These are phyloP conservation scores for Neofusicoccum sp. DNA, from an alignment of 2,329 filamentous ascomycete genomes.

Conservation along the genomic window DNA sequence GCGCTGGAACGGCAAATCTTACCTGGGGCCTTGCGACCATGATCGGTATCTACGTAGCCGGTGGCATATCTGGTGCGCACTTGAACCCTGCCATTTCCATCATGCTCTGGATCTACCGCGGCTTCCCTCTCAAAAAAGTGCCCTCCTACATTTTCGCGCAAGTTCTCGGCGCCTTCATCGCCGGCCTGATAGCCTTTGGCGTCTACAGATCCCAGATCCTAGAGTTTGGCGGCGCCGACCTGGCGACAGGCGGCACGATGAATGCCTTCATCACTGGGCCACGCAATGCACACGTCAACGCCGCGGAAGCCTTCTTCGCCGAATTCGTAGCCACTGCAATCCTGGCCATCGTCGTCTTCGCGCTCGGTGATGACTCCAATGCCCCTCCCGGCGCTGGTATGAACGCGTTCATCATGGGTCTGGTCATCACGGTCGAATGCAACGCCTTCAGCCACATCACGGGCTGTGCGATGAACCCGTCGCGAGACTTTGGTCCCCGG, in stretches of 20 bases:
- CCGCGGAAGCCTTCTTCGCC: constrained; percentile 39
- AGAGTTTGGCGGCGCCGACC: constrained; percentile 23
- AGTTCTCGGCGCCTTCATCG: constrained; percentile 39
- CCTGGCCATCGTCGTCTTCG: constrained; percentile 36
- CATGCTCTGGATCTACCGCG: constrained; percentile 39
- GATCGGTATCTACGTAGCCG: constrained; percentile 50
- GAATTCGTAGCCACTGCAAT: constrained; percentile 40
- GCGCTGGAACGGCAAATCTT: constrained; percentile 35
- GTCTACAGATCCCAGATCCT: constrained; percentile 42
- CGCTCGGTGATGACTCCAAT: constrained; percentile 47
- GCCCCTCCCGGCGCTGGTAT: constrained; percentile 48
- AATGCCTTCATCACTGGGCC: constrained; percentile 34
- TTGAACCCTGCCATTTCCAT: constrained; percentile 53
- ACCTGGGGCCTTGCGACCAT: constrained; percentile 60
- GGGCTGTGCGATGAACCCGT: constrained; percentile 41
- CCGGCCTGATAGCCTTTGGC: constrained; percentile 37
- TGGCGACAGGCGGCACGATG: constrained; percentile 26
- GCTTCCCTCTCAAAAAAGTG: constrained; percentile 35
- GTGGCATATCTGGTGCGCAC: constrained; percentile 52
- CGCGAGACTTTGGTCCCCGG: constrained; percentile 40
- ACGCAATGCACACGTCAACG: constrained; percentile 29
- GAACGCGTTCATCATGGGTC: constrained; percentile 38
- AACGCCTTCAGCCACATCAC: constrained; percentile 37
- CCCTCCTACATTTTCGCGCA: constrained; percentile 38
- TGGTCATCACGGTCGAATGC: constrained; percentile 23